A percentile compares a stretch with the other conserved stretches of the same genome.
phyloP scores from a whole-genome alignment of 495 filamentous ascomycete species.

The Trichoderma parareesei region DNA sequence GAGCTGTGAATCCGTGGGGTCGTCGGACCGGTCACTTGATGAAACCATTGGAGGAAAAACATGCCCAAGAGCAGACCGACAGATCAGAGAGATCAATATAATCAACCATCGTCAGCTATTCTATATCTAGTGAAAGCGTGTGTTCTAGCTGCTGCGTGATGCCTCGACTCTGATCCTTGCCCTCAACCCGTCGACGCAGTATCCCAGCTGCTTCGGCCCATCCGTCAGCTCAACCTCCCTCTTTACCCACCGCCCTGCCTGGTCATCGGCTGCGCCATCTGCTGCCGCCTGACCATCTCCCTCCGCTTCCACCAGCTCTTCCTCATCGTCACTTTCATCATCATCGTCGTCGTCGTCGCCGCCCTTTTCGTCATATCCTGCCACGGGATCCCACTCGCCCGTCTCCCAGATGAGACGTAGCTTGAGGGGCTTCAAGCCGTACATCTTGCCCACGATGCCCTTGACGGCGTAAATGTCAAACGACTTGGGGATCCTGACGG shows the following conservation, averaged over 20 bases:
- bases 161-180: conserved; percentile 62
- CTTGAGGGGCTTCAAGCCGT: conserved; percentile 53
- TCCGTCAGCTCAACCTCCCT: conserved; percentile 76
- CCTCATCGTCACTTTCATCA: conserved; percentile 26
- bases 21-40: too few relatives aligned
- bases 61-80: too few relatives aligned
- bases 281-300: conserved; percentile 11
- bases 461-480: conserved; percentile 77
- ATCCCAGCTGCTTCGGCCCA: conserved; percentile 72
- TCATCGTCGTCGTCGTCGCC: conserved; percentile 52
- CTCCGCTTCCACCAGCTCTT: conserved; percentile 17
- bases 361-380: conserved; percentile 51
- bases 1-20: too few relatives aligned
- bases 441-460: conserved; percentile 63
- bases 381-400: conserved; percentile 73
- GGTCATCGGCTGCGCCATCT: conserved; percentile 14
- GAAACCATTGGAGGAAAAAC: too few relatives aligned
- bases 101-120: background rate
- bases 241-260: conserved; percentile 50
- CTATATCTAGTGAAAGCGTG: background rate
- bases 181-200: conserved; percentile 64
- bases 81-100: too few relatives aligned
- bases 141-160: background rate
- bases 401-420: conserved; percentile 72
- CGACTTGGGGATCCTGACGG: conserved; percentile 59